Evolutionary conservation across 2,329 filamentous ascomycete species (phyloP).

Genomic region (Fusarium haematococcum): DNA sequence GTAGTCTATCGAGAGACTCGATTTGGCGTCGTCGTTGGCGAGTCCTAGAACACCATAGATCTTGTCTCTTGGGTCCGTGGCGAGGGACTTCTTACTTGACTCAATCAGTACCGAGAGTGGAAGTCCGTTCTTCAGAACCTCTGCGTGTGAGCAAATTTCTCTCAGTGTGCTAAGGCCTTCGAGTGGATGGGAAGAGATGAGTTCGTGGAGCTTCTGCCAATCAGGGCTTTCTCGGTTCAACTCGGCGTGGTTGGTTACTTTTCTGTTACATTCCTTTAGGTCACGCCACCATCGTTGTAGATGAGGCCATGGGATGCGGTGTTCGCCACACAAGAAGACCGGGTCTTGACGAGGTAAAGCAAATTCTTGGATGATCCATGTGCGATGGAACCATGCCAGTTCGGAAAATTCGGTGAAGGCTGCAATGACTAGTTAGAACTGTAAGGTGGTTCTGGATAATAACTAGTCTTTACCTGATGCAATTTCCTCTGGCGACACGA

Average conservation of each 20-base stretch:
- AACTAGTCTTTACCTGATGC: background rate
- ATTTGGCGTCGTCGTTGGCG: background rate
- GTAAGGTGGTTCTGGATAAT: background rate
- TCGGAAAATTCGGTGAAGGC: background rate
- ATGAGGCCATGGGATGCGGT: background rate
- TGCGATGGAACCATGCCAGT: conserved; percentile 1
- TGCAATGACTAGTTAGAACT: background rate
- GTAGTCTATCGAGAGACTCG: background rate
- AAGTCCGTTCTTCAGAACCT: background rate
- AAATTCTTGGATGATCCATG: conserved; percentile 7
- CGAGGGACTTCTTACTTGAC: conserved; percentile 1
- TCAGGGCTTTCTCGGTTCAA: background rate
- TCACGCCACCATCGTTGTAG: background rate
- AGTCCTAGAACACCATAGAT: conserved; percentile 4
- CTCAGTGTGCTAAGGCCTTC: background rate
- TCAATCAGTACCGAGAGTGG: background rate
- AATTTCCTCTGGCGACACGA: background rate
- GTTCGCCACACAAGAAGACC: background rate
- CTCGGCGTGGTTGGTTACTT: background rate
- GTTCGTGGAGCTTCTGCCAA: background rate
- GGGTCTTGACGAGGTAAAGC: conserved; percentile 1
- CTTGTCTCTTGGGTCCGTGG: conserved; percentile 4
- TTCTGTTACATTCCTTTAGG: background rate
- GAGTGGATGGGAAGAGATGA: background rate
- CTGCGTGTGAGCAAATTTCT: background rate